Conservation (phyloP, 306 rosid genomes). For the Calophaca sinica region DNA sequence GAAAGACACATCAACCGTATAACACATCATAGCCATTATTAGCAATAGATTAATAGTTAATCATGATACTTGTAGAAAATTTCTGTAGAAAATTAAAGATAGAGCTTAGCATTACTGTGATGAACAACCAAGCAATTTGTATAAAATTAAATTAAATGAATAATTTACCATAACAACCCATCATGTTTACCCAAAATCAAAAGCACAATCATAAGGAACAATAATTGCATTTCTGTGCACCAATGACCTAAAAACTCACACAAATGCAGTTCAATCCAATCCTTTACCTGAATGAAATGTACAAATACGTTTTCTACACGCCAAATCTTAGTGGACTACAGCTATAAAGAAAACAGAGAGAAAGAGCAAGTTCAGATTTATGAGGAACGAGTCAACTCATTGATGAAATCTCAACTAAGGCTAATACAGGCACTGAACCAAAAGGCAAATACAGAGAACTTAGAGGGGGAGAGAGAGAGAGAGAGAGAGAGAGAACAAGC, state of each 20-base stretch:
- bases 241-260: too few relatives aligned
- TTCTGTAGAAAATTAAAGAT: neutral
- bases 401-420: too few relatives aligned
- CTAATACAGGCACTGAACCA: too few relatives aligned
- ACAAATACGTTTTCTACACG: neutral
- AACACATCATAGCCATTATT: neutral
- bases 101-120: neutral
- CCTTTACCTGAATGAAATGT: neutral
- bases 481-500: neutral
- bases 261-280: too few relatives aligned
- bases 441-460: too few relatives aligned
- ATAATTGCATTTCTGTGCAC: too few relatives aligned
- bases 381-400: conserved; percentile 18
- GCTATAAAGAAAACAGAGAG: neutral
- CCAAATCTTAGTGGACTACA: conserved; percentile 1
- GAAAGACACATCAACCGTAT: conserved; percentile 21
- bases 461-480: neutral
- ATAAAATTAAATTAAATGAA: conserved; percentile 14
- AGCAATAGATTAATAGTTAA: neutral
- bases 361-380: conserved; percentile 28
- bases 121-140: neutral
- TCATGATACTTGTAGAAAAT: conserved; percentile 9
- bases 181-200: neutral
- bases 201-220: too few relatives aligned
- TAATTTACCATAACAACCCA: neutral